Conservation (phyloP, 106 monocot genomes). For the Allium fistulosum region DNA sequence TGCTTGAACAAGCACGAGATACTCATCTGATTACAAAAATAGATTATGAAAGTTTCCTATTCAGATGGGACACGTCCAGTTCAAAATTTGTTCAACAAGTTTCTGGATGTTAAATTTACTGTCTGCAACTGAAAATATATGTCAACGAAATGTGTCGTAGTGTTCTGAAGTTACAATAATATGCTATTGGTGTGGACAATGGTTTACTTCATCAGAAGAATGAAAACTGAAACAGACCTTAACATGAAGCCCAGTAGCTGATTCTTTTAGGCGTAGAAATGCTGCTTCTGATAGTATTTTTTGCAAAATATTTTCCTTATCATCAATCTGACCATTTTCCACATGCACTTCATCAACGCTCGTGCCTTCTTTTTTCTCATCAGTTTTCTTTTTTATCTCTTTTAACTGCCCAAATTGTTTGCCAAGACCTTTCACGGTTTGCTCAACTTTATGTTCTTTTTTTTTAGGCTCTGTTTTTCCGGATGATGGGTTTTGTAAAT, state of each 20-base stretch:
- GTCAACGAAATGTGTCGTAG: neutral
- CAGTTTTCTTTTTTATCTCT: slow-evolving; percentile 79
- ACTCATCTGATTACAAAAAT: neutral
- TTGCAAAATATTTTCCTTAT: slow-evolving; percentile 40
- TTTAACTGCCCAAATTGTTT: slow-evolving; percentile 79
- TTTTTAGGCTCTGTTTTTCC: slow-evolving; percentile 52
- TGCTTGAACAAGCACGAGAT: neutral
- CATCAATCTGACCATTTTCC: slow-evolving; percentile 22
- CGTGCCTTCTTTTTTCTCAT: slow-evolving; percentile 43
- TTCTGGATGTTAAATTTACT: neutral
- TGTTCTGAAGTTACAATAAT: neutral
- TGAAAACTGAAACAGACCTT: slow-evolving; percentile 44
- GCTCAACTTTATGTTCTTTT: slow-evolving; percentile 55
- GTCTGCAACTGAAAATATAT: neutral
- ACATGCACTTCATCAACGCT: slow-evolving; percentile 5
- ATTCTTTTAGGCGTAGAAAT: slow-evolving; percentile 67
- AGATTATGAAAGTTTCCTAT: no score
- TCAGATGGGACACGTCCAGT: neutral
- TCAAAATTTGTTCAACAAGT: neutral
- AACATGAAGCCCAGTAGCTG: slow-evolving; percentile 77
- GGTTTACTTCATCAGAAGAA: no score
- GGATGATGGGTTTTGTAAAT: slow-evolving; percentile 58
- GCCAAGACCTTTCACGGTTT: slow-evolving; percentile 79
- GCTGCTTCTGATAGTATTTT: slow-evolving; percentile 71
- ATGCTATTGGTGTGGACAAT: no score